Evolutionary conservation across 805 yeast genomes (phyloP).

Genomic region (Yarrowia keelungensis): DNA sequence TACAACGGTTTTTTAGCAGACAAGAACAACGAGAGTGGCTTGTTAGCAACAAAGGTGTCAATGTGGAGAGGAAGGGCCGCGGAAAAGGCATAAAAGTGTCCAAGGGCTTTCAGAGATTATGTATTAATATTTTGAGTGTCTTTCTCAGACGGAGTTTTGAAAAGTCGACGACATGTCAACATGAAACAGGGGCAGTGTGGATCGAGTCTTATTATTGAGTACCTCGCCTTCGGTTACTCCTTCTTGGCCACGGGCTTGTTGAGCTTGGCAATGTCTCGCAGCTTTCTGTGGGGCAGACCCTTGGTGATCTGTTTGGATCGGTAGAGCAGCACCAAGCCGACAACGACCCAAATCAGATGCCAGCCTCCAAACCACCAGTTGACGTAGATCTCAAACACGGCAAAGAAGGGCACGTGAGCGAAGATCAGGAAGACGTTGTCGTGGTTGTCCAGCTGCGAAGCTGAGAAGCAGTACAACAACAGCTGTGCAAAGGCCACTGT

Average conservation of each 20-base stretch:
- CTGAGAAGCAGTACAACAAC: constrained; percentile 20
- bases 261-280: constrained; percentile 29
- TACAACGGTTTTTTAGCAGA: constrained; percentile 1
- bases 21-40: too few relatives aligned
- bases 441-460: constrained; percentile 24
- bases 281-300: constrained; percentile 5
- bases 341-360: constrained; percentile 13
- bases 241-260: constrained; percentile 2
- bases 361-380: constrained; percentile 38
- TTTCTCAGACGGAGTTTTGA: not conserved
- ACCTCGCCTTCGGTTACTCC: not conserved
- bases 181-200: too few relatives aligned
- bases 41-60: too few relatives aligned
- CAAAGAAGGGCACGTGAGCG: constrained; percentile 21
- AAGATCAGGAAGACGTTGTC: constrained; percentile 21
- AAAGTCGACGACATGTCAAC: too few relatives aligned
- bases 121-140: not conserved
- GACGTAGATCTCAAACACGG: constrained; percentile 22
- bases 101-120: not conserved
- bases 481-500: constrained; percentile 28
- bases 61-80: too few relatives aligned
- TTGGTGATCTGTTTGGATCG: constrained; percentile 15
- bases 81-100: too few relatives aligned
- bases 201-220: too few relatives aligned
- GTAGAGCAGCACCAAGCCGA: constrained; percentile 17